Evolutionary conservation across 2,329 filamentous ascomycete species (phyloP), one percentile per base, ranked within the genome.

Genomic region (Alternaria ethzedia): DNA sequence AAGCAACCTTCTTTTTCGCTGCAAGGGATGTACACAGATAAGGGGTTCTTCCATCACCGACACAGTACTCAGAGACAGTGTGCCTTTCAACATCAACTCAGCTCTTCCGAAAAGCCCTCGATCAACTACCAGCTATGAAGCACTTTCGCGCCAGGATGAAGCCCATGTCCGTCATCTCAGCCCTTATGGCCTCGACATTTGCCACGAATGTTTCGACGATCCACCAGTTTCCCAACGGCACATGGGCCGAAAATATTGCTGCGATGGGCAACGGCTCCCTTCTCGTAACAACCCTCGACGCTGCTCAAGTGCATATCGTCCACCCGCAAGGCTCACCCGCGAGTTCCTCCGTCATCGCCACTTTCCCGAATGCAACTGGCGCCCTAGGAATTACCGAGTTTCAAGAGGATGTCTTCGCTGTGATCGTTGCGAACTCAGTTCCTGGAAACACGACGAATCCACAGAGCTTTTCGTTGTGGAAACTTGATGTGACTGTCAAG

Each of bases 311-410:
- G 4, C 74, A 74, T 63, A 68, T 79, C 26, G 65, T 83, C 36
- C 67, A 80, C 54, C 79, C 79, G 2, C 56, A 52, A 12, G 57
- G 23, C 17, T 67, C 72, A 15, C 63, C 73, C 13, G 20, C 55
- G 10, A 70, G 63, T 3, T 28, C 59, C 1, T 61, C 64, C 21
- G 65, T 78, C 12, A 57, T 79, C 9, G 71, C 79, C 52, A 63
- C 70, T 9, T 78, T 81, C 57, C 52, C 70, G 5, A 41, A 32
- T 47, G 49, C 57, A 12, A 68, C 69, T 5, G 72, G 73, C 15
- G 55, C 81, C 11, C 63, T 78, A 3, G 80, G 80, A 1, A 80
- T 83, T n/a, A 75, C 78, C 6, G 78, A 82, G 65, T 63, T 76
- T 4, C 46, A 65, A 7, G 58, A 67, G 3, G 75, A 82, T 30